Evolutionary conservation across 306 rosid genomes (phyloP).

Genomic region (Boehmeria nivea): DNA sequence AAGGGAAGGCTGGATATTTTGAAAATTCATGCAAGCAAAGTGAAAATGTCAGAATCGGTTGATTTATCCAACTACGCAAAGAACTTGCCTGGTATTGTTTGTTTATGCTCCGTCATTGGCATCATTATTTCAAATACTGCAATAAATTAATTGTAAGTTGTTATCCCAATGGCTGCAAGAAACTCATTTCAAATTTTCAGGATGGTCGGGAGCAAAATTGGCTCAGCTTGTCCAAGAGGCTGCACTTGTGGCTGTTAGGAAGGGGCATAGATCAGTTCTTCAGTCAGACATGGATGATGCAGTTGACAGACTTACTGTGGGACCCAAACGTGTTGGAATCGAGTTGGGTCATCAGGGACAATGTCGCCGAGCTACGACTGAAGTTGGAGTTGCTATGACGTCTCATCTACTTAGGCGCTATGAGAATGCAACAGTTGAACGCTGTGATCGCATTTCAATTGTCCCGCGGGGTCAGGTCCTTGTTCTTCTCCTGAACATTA

Average conservation of each 20-base stretch:
- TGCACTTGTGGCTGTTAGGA: slow-evolving; percentile 97
- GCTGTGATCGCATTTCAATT: slow-evolving; percentile 85
- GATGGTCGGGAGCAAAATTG: slow-evolving; percentile 94
- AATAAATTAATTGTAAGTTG: too few species aligned
- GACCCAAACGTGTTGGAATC: slow-evolving; percentile 76
- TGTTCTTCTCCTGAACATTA: slow-evolving; percentile 38
- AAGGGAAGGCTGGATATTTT: slow-evolving; percentile 87
- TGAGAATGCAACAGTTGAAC: slow-evolving; percentile 78
- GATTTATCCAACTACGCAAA: slow-evolving; percentile 80
- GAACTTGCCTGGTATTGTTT: slow-evolving; percentile 76
- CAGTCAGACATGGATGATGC: slow-evolving; percentile 95
- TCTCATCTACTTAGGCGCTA: slow-evolving; percentile 84
- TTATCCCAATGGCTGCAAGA: too few species aligned
- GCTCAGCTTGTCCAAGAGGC: slow-evolving; percentile 98
- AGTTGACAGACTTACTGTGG: slow-evolving; percentile 90
- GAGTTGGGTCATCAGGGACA: slow-evolving; percentile 83
- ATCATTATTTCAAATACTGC: slow-evolving; percentile 24
- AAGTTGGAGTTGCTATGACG: slow-evolving; percentile 86
- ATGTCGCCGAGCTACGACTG: slow-evolving; percentile 91
- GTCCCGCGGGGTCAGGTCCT: slow-evolving; percentile 97
- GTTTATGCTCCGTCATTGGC: slow-evolving; percentile 1
- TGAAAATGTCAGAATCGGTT: slow-evolving; percentile 83
- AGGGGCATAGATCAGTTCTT: slow-evolving; percentile 69
- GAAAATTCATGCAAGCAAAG: slow-evolving; percentile 89
- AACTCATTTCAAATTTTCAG: slow-evolving; percentile 35